A percentile compares a stretch with the other conserved stretches of the same genome.
Conservation (phyloP, 2,329 filamentous ascomycete species). For the Pseudocercospora fijiensis region DNA sequence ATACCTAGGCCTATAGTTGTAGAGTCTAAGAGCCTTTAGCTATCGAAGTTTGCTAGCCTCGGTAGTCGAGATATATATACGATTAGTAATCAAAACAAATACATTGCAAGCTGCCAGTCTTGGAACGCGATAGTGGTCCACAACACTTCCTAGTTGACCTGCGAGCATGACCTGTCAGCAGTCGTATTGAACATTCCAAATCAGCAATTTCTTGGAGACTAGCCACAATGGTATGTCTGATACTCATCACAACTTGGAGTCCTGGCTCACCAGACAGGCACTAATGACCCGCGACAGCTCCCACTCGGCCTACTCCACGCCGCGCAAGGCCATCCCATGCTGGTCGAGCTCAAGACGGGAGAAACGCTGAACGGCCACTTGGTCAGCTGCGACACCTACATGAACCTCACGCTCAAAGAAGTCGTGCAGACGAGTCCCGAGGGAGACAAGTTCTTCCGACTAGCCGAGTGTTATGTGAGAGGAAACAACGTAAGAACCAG, state of each 20-base stretch:
- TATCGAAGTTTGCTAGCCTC: too few relatives aligned
- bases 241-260: background rate
- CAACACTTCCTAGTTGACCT: too few relatives aligned
- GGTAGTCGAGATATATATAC: too few relatives aligned
- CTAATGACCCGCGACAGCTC: conserved; percentile 48
- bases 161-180: background rate
- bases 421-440: conserved; percentile 95
- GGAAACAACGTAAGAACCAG: conserved; percentile 81
- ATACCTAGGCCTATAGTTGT: too few relatives aligned
- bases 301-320: conserved; percentile 82
- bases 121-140: too few relatives aligned
- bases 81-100: too few relatives aligned
- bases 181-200: background rate
- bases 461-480: conserved; percentile 93
- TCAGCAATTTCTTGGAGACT: background rate
- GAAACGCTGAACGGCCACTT: conserved; percentile 96
- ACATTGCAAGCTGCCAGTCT: too few relatives aligned
- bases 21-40: too few relatives aligned
- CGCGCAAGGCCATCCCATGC: conserved; percentile 95
- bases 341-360: conserved; percentile 95
- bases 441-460: conserved; percentile 86
- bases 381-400: conserved; percentile 98
- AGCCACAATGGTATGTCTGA: conserved; percentile 11
- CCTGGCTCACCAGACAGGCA: conserved; percentile 26
- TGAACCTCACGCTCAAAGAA: conserved; percentile 97